phyloP scores from a whole-genome alignment of 140 eudicot species.

The Stevia rebaudiana region DNA sequence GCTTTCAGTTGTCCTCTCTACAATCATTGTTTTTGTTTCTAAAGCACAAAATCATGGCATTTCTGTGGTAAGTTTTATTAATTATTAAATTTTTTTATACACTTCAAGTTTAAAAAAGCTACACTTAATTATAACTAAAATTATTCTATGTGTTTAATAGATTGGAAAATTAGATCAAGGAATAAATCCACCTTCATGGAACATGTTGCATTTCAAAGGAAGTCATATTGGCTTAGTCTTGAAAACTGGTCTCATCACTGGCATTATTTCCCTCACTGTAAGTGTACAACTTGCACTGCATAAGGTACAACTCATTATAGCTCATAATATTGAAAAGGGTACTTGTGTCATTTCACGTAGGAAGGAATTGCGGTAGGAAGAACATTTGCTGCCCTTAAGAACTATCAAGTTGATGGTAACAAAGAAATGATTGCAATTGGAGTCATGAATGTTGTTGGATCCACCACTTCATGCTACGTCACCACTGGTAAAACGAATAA shows the following conservation, averaged over 20 bases:
- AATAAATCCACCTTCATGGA: slow-evolving; percentile 83
- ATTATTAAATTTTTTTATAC: no score
- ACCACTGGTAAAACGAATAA: slow-evolving; percentile 95
- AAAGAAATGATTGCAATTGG: slow-evolving; percentile 98
- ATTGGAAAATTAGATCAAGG: slow-evolving; percentile 86
- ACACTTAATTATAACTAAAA: no score
- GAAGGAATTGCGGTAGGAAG: slow-evolving; percentile 99
- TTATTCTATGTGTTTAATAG: no score
- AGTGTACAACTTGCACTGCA: no score
- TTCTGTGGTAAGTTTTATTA: slow-evolving; percentile 57
- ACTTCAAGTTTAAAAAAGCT: no score
- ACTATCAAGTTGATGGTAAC: slow-evolving; percentile 97
- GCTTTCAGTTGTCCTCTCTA: slow-evolving; percentile 53
- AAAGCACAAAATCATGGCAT: slow-evolving; percentile 53
- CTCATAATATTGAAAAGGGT: no score
- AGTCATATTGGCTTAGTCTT: slow-evolving; percentile 57
- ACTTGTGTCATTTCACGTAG: no score
- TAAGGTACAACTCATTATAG: no score
- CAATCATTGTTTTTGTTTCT: slow-evolving; percentile 41
- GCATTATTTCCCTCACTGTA: slow-evolving; percentile 89
- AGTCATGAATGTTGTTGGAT: slow-evolving; percentile 90
- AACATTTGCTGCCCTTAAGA: slow-evolving; percentile 77
- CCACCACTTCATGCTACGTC: slow-evolving; percentile 89
- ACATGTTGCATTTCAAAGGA: slow-evolving; percentile 78
- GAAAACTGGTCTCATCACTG: slow-evolving; percentile 83